These are phyloP conservation scores for Trypethelium eluteriae DNA, from an alignment of 495 filamentous ascomycete genomes.

Conservation along the genomic window DNA sequence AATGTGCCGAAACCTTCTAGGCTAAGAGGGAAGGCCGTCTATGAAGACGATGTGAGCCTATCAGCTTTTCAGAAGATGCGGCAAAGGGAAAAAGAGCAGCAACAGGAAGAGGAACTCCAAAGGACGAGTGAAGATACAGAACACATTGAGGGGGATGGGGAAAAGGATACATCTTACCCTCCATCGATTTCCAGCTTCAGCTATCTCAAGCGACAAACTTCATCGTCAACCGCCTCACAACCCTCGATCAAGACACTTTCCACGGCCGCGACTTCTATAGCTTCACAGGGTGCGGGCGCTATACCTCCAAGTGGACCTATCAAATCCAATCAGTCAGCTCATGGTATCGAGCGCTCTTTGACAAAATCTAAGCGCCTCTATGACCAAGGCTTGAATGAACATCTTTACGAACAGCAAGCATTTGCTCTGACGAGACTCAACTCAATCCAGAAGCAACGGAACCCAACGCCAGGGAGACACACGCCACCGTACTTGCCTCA, in stretches of 20 bases:
- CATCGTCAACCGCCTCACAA: constrained; percentile 76
- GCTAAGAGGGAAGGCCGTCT: constrained; percentile 58
- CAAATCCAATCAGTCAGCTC: background rate
- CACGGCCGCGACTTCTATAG: constrained; percentile 84
- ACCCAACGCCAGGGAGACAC: constrained; percentile 46
- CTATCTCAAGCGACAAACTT: constrained; percentile 71
- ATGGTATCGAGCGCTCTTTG: constrained; percentile 36
- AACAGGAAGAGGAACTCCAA: constrained; percentile 35
- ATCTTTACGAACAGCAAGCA: constrained; percentile 71
- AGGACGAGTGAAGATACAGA: constrained; percentile 35
- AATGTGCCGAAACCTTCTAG: constrained; percentile 39
- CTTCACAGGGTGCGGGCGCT: constrained; percentile 57
- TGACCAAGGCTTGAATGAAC: constrained; percentile 72
- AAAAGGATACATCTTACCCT: constrained; percentile 31
- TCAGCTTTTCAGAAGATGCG: constrained; percentile 72
- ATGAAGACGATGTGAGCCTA: constrained; percentile 75
- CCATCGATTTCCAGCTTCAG: constrained; percentile 49
- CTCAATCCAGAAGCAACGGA: constrained; percentile 54
- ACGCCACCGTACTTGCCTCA: constrained; percentile 27
- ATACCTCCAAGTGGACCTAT: constrained; percentile 27
- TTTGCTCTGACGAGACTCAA: constrained; percentile 72
- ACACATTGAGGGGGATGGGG: constrained; percentile 42
- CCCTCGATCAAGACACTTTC: constrained; percentile 64
- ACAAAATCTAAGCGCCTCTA: constrained; percentile 73
- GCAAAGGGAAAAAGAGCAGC: constrained; percentile 49